Base-by-base conservation (phyloP, 1,284 basidiomycete genomes). In the Austroboletus novae-zelandiae region DNA sequence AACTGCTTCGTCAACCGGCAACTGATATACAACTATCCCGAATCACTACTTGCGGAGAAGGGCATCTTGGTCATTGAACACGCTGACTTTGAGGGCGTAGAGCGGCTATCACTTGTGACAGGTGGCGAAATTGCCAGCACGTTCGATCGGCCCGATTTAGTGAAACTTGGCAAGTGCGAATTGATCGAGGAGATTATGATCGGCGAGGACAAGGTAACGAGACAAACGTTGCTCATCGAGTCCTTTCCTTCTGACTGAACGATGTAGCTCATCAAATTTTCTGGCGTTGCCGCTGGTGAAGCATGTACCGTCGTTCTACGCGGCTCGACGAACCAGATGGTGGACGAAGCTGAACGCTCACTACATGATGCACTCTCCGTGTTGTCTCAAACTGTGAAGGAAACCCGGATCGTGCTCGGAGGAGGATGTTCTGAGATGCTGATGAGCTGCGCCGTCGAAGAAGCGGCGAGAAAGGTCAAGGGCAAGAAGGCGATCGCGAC, bases 11-110 rank as follows among this genome's bases (percentile, higher is more conserved):
- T 99, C 61, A 99, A 99, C 76, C 84, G 97, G 43, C 97, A 99
- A 69, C 80, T 99, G 50, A 94, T 99, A 73, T 99, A 99, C 84
- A 99, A 99, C 78, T 99, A 98, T 70, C 97, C 97, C 40, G 97
- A 99, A 71, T 91, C 88, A 2, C 77, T 99, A 0, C 80, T 99
- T 17, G 81, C 96, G 10, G 96, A 98, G 63, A 87, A 89, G 51
- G 96, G 96, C 48, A 94, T 99, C 72, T 79, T 98, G 84, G 87
- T 86, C 50, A 99, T 99, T 60, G 97, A 99, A 69, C 97, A 99
- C 65, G 97, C 97, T 25, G 96, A 99, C 70, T 99, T 99, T 65
- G 97, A 99, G 69, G 97, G 97, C 54, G 97, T 99, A 9, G 97
- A 99, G 72, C 81, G 97, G 31, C 69, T 99, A 34, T 94, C 94